Evolutionary conservation across 208 protist species (phyloP), one percentile per base, ranked within the genome.

Genomic region (Leishmania gerbilli): DNA sequence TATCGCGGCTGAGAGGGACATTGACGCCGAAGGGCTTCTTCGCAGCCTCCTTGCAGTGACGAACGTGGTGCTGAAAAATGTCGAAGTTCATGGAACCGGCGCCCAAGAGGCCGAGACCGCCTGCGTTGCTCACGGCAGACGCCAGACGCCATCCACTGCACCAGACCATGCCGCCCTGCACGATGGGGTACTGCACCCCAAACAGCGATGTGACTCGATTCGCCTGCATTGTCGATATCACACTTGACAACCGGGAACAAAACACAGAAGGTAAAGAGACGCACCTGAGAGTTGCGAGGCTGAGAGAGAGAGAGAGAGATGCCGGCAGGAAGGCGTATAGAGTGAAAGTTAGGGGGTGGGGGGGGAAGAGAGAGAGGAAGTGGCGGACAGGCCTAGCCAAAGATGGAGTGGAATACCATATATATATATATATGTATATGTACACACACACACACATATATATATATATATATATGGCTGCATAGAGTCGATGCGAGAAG

Each of bases 1-100:
- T 86, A 42, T 93, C 85, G 3, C 75, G 51, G 53, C n/a, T 76
- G 31, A 94, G 86, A 11, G 91, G 79, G 64, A 97, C 60, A 84
- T 97, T 97, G 53, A 97, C 94, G 51, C 91, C 94, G 51, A 96
- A 96, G 24, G 93, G 92, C 77, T 95, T 96, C 76, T 69, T 37
- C 37, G 82, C 69, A 8, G 95, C 87, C 21, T 76, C 81, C 31
- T 82, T 78, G 81, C 87, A 91, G 67, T 89, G 82, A 24, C 76
- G 64, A 1, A 97, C 67, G 65, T 97, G 88, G 27, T 94, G 78
- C 68, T 87, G 76, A 67, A 97, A 93, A 21, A 88, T 69, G 9
- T 95, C 94, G 11, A 92, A 62, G 15, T 58, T 88, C 93, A 95
- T 94, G 15, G 91, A 94, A 15, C 95, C 87, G 7, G 94, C 89